These are phyloP conservation scores for Piper betle DNA, from an alignment of 164 flowering plant species.

Conservation along the genomic window DNA sequence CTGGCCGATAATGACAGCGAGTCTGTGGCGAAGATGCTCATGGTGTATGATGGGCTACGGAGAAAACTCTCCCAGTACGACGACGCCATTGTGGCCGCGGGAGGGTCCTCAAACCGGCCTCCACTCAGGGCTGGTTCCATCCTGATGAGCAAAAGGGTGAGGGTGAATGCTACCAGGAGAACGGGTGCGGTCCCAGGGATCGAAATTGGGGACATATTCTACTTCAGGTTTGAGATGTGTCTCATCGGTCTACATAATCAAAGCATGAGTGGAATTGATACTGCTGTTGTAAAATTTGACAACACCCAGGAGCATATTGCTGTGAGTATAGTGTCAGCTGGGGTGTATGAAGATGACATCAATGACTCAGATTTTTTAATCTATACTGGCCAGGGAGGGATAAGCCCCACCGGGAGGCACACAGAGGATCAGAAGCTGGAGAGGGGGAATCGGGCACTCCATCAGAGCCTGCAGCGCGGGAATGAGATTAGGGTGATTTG, in stretches of 20 bases:
- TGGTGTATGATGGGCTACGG: conserved; percentile 21
- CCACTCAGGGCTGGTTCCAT: conserved; percentile 23
- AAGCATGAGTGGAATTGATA: conserved; percentile 2
- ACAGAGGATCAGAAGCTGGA: conserved; percentile 34
- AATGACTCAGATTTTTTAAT: conserved; percentile 30
- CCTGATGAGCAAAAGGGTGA: conserved; percentile 24
- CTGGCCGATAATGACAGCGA: conserved; percentile 10
- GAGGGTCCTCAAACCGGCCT: conserved; percentile 9
- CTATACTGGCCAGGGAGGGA: conserved; percentile 49
- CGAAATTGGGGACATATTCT: conserved; percentile 2
- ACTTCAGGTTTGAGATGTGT: conserved; percentile 4
- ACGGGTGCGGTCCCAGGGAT: conserved; percentile 6
- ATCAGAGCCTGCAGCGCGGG: conserved; percentile 25
- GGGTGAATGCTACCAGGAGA: conserved; percentile 28
- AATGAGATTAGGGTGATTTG: conserved; percentile 39
- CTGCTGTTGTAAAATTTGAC: background rate
- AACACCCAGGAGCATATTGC: conserved; percentile 2
- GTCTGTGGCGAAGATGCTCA: conserved; percentile 12
- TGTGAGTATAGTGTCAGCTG: conserved; percentile 4
- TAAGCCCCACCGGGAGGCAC: conserved; percentile 9
- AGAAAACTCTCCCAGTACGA: conserved; percentile 18
- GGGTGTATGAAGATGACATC: conserved; percentile 5
- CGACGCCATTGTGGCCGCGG: background rate
- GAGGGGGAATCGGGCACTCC: conserved; percentile 45
- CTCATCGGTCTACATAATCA: conserved; percentile 2